Percentiles rank a stretch among this genome's conserved stretches.
Conservation (phyloP, 1,284 basidiomycete species). For the Apiotrichum porosum region DNA sequence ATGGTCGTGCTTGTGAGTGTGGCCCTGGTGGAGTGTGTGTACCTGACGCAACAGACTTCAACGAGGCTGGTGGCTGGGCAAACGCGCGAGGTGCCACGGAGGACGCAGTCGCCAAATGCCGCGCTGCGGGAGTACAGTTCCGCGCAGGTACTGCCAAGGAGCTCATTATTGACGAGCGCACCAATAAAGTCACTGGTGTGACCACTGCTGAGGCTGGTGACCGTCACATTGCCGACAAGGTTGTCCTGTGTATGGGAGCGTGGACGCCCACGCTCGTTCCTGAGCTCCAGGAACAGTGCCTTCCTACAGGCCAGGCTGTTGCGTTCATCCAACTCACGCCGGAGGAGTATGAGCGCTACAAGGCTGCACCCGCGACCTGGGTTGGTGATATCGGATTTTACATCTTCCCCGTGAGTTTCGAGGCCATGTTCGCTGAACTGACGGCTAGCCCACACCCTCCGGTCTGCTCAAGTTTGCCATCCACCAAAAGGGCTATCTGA, state of each 20-base stretch:
- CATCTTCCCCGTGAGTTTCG: conserved; percentile 66
- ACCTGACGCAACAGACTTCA: too few species aligned
- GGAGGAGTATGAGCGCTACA: conserved; percentile 61
- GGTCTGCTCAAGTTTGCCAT: conserved; percentile 69
- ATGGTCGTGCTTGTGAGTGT: too few species aligned
- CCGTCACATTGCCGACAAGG: conserved; percentile 28
- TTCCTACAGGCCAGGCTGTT: conserved; percentile 57
- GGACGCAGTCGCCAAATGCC: too few species aligned
- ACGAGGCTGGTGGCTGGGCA: too few species aligned
- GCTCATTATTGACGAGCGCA: too few species aligned
- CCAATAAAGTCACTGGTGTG: too few species aligned
- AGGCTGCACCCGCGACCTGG: conserved; percentile 61
- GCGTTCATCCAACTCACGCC: conserved; percentile 63
- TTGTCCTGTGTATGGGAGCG: conserved; percentile 22
- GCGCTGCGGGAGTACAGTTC: too few species aligned
- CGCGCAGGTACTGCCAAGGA: too few species aligned
- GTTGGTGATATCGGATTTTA: conserved; percentile 63
- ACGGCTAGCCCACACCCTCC: conserved; percentile 60
- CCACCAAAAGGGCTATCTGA: conserved; percentile 63
- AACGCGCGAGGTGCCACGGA: too few species aligned
- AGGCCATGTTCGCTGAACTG: not conserved
- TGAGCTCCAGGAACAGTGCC: conserved; percentile 9
- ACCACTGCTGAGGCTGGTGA: too few species aligned
- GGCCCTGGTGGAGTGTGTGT: too few species aligned
- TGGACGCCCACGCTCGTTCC: conserved; percentile 25